phyloP scores from a whole-genome alignment of 805 yeast genomes.

The Blastobotrys robertii region DNA sequence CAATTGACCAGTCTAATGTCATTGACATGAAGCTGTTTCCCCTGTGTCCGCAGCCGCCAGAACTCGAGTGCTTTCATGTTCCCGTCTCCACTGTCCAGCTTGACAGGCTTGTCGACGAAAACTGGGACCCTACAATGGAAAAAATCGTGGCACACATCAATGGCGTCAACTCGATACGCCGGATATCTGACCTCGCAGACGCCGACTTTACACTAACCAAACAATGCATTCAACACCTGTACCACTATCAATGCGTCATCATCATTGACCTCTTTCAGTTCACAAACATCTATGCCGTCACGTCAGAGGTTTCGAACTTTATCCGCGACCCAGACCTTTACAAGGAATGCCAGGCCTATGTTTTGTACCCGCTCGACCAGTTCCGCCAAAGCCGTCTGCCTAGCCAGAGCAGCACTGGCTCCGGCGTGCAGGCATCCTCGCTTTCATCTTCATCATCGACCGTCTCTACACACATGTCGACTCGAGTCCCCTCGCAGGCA shows the following conservation, averaged over 20 bases:
- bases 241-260: conserved; percentile 80
- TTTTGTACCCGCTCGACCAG: conserved; percentile 23
- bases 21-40: conserved; percentile 94
- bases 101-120: conserved; percentile 64
- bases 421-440: conserved; percentile 4
- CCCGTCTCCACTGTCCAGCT: conserved; percentile 84
- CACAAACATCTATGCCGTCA: conserved; percentile 78
- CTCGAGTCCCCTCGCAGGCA: conserved; percentile 7
- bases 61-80: conserved; percentile 71
- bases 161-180: conserved; percentile 75
- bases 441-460: conserved; percentile 16
- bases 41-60: conserved; percentile 69
- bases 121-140: conserved; percentile 97
- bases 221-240: conserved; percentile 82
- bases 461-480: background rate
- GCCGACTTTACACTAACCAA: conserved; percentile 71
- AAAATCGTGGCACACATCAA: conserved; percentile 77
- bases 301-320: conserved; percentile 64
- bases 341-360: conserved; percentile 78
- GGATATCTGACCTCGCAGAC: conserved; percentile 69
- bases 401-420: background rate
- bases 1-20: conserved; percentile 80
- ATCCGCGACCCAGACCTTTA: conserved; percentile 57
- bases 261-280: conserved; percentile 85
- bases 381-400: conserved; percentile 5